Percentiles rank a stretch among this genome's conserved stretches.
Evolutionary conservation across 2,329 filamentous ascomycete genomes (phyloP).

Genomic region (Pyricularia sp.): DNA sequence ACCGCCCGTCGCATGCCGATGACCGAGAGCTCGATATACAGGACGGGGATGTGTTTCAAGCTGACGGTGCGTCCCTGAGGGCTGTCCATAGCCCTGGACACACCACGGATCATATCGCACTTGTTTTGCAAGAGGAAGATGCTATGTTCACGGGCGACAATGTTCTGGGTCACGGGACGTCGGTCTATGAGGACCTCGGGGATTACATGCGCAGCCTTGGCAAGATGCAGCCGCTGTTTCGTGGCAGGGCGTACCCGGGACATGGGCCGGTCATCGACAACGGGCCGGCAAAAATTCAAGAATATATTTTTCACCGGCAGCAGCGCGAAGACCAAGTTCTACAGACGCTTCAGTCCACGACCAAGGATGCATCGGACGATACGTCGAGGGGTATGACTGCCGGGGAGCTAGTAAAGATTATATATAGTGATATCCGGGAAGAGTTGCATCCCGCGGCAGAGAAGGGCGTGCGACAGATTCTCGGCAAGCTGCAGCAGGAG

Average conservation of each 20-base stretch:
- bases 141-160: constrained; percentile 69
- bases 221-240: constrained; percentile 51
- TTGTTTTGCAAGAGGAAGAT: constrained; percentile 53
- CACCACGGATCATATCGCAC: constrained; percentile 58
- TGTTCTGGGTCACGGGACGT: constrained; percentile 64
- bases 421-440: constrained; percentile 74
- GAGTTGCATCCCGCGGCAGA: constrained; percentile 68
- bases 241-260: constrained; percentile 71
- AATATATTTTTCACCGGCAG: constrained; percentile 77
- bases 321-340: constrained; percentile 73
- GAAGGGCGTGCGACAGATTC: constrained; percentile 65
- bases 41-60: constrained; percentile 40
- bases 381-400: constrained; percentile 45
- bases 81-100: constrained; percentile 62
- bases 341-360: constrained; percentile 42
- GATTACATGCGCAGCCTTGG: constrained; percentile 52
- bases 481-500: constrained; percentile 70
- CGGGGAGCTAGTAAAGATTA: constrained; percentile 77
- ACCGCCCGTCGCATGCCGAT: constrained; percentile 24
- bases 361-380: neutral
- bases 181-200: constrained; percentile 60
- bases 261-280: constrained; percentile 75
- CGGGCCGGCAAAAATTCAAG: constrained; percentile 59
- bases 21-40: constrained; percentile 20
- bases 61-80: constrained; percentile 46